Evolutionary conservation across 148 eudicot species (phyloP).

Genomic region (Cornus controversa): DNA sequence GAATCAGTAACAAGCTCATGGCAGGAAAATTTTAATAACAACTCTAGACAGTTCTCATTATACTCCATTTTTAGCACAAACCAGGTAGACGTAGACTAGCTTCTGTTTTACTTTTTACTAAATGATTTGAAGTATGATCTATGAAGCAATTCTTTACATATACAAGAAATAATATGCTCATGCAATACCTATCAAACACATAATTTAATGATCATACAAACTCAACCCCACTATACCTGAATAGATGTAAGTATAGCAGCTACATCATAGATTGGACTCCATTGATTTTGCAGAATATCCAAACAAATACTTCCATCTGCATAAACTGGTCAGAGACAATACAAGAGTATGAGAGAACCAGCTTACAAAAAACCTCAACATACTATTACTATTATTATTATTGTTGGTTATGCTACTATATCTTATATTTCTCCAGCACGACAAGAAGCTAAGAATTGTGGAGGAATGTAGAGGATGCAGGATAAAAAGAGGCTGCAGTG

Average conservation of each 20-base stretch:
- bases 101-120: neutral
- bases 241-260: conserved; percentile 4
- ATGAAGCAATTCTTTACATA: neutral
- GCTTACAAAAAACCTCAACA: neutral
- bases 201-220: neutral
- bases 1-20: neutral
- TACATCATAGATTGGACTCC: conserved; percentile 4
- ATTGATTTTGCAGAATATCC: neutral
- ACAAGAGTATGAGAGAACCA: neutral
- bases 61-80: neutral
- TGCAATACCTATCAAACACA: too few species aligned
- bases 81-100: neutral
- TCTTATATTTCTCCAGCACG: neutral
- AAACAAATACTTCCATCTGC: conserved; percentile 3
- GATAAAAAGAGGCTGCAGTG: neutral
- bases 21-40: neutral
- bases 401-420: neutral
- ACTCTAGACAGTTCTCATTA: too few species aligned
- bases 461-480: neutral
- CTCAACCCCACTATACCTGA: neutral
- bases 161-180: neutral
- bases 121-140: neutral
- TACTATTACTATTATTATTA: too few species aligned
- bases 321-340: neutral
- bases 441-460: neutral